Evolutionary conservation across 2,329 filamentous ascomycete genomes (phyloP), one percentile per base, ranked within the genome.

Genomic region (Lasiodiplodia hormozganensis): DNA sequence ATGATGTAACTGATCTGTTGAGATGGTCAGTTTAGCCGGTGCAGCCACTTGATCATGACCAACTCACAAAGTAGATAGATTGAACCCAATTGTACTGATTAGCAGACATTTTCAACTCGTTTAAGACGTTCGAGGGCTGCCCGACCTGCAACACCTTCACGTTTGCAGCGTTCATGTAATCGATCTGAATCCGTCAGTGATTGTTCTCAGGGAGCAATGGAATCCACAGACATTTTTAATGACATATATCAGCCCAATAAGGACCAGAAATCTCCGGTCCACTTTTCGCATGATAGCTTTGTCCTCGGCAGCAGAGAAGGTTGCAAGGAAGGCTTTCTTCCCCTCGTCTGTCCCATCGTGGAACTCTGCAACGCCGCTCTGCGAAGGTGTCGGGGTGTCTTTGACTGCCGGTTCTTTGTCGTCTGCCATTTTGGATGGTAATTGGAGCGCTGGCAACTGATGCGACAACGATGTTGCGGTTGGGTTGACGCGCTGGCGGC

Each of bases 281-380:
- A 75, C 71, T 47, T 75, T 75, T 11, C 69, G 62, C 72, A 75
- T 74, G 51, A 74, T 74, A 1, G 47, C 69, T 62, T 74, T 73
- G 56, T 74, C 73, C 18, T 75, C 73, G 2, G 69, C 71, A 3
- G 72, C 70, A 0, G 72, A 71, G 34, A 75, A 75, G 6, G 71
- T 70, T 25, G 73, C 52, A 8, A 75, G 68, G 25, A 73, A 73
- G 1, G 71, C 70, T 8, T 69, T 71, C 49, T 74, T 74, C 4
- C 72, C 71, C 34, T 73, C 70, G 3, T 60, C 65, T n/a, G 53
- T 60, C 31, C 65, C 65, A 56, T 67, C 58, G 34, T 68, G 67
- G 12, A 56, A 57, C 4, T 62, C 38, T 10, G 34, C 54, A 21
- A 43, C n/a, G 21, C 4, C 65, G 54, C 40, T 18, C 14, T 57